Conservation (phyloP, 1,284 basidiomycete genomes). For the Boletus semigastroideus region DNA sequence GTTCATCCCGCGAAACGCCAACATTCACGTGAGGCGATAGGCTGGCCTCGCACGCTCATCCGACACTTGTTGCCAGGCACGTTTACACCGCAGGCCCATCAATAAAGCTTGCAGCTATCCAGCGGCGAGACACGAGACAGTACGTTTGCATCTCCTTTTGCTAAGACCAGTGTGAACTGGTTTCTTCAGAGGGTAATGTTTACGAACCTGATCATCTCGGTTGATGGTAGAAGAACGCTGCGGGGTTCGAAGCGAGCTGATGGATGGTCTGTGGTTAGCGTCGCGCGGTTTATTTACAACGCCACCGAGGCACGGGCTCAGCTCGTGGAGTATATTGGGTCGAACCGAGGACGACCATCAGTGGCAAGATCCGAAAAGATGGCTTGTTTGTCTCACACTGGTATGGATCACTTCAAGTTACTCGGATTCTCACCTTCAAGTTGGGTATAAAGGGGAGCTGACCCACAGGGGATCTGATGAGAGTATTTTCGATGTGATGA, state of each 20-base stretch:
- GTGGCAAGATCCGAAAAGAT: constrained; percentile 3
- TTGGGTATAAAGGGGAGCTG: background rate
- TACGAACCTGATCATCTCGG: constrained; percentile 17
- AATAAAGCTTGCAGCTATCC: background rate
- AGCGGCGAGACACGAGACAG: background rate
- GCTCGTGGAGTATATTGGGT: constrained; percentile 3
- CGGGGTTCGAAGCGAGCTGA: constrained; percentile 23
- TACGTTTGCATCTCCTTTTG: constrained; percentile 4
- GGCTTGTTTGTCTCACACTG: background rate
- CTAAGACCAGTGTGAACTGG: constrained; percentile 6
- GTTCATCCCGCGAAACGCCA: constrained; percentile 20
- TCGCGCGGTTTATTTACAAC: constrained; percentile 1
- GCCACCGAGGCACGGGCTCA: constrained; percentile 3
- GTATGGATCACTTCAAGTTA: background rate
- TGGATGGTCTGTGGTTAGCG: background rate
- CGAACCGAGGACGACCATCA: background rate
- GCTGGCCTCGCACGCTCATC: constrained; percentile 7
- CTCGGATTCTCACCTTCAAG: constrained; percentile 9
- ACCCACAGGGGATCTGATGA: constrained; percentile 6
- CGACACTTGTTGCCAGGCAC: background rate
- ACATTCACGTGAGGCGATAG: background rate
- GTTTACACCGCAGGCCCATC: background rate
- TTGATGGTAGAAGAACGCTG: constrained; percentile 27
- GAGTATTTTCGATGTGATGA: constrained; percentile 9
- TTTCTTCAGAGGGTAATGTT: constrained; percentile 8